These are phyloP conservation scores for Aspergillus sp. DNA, from an alignment of 2,329 filamentous ascomycete genomes.

Conservation along the genomic window DNA sequence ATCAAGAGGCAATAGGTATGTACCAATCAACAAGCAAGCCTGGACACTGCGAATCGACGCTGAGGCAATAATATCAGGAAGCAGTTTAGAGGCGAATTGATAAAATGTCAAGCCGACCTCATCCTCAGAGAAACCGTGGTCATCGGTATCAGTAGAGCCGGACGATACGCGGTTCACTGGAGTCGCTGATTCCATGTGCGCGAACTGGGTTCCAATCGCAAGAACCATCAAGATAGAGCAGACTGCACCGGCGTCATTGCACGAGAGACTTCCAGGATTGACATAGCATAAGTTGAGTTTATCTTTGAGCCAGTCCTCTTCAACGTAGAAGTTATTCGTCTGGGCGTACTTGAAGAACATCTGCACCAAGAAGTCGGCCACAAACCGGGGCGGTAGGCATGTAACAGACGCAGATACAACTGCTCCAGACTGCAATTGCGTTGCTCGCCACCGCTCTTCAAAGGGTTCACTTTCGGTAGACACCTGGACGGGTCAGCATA, in stretches of 20 bases:
- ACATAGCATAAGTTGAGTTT: slow-evolving; percentile 41
- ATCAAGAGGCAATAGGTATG: slow-evolving; percentile 57
- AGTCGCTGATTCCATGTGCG: slow-evolving; percentile 41
- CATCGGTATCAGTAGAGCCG: slow-evolving; percentile 27
- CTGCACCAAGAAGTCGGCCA: slow-evolving; percentile 44
- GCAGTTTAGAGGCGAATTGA: slow-evolving; percentile 54
- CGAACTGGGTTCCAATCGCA: slow-evolving; percentile 47
- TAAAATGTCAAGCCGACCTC: slow-evolving; percentile 59
- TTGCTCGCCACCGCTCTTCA: slow-evolving; percentile 44
- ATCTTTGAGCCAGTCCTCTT: slow-evolving; percentile 42
- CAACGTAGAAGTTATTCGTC: slow-evolving; percentile 47
- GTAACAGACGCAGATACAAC: slow-evolving; percentile 38
- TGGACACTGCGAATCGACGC: slow-evolving; percentile 60
- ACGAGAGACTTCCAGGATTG: slow-evolving; percentile 33
- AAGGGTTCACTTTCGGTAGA: slow-evolving; percentile 39
- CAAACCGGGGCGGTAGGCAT: slow-evolving; percentile 44
- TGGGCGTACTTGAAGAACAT: slow-evolving; percentile 47
- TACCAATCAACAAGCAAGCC: slow-evolving; percentile 57
- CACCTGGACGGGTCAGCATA: slow-evolving; percentile 26
- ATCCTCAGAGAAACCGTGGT: slow-evolving; percentile 49
- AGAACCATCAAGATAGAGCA: slow-evolving; percentile 45
- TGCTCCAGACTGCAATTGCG: slow-evolving; percentile 42
- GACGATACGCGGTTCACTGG: slow-evolving; percentile 34
- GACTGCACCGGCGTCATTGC: slow-evolving; percentile 42
- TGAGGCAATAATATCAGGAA: slow-evolving; percentile 58